Evolutionary conservation across 495 filamentous ascomycete species (phyloP).

Genomic region (Xylona heveae): DNA sequence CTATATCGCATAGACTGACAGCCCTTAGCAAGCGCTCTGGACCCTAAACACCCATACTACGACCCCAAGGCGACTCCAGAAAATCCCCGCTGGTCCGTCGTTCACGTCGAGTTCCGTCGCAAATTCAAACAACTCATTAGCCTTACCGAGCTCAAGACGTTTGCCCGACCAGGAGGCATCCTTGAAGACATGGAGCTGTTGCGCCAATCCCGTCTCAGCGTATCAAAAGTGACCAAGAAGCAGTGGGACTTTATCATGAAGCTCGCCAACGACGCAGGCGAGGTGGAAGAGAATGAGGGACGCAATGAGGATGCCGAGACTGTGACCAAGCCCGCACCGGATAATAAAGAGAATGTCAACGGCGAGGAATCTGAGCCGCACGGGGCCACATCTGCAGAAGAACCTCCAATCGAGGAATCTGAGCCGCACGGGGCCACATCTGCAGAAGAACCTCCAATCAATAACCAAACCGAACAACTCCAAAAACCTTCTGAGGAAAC

Average conservation of each 20-base stretch:
- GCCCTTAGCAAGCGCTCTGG: constrained; percentile 51
- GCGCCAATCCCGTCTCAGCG: constrained; percentile 60
- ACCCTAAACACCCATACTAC: constrained; percentile 59
- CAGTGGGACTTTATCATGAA: constrained; percentile 71
- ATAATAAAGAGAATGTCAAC: no score
- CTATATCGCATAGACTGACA: no score
- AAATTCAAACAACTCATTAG: constrained; percentile 58
- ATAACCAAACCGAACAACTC: no score
- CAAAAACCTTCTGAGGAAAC: no score
- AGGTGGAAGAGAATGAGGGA: constrained; percentile 24
- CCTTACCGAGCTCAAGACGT: constrained; percentile 51
- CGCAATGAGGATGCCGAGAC: no score
- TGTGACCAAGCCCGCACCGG: no score
- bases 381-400: no score
- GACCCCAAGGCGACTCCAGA: constrained; percentile 51
- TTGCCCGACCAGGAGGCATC: constrained; percentile 29
- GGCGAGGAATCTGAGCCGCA: no score
- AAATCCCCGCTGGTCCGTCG: constrained; percentile 74
- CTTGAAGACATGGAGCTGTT: constrained; percentile 73
- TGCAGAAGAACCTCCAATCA: no score
- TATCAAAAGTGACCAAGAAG: constrained; percentile 45
- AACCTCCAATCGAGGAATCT: no score
- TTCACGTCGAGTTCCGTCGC: constrained; percentile 65
- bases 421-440: no score
- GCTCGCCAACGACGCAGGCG: constrained; percentile 28